Conservation (phyloP, 2,329 filamentous ascomycete genomes). For the Curvularia hawaiiensis region DNA sequence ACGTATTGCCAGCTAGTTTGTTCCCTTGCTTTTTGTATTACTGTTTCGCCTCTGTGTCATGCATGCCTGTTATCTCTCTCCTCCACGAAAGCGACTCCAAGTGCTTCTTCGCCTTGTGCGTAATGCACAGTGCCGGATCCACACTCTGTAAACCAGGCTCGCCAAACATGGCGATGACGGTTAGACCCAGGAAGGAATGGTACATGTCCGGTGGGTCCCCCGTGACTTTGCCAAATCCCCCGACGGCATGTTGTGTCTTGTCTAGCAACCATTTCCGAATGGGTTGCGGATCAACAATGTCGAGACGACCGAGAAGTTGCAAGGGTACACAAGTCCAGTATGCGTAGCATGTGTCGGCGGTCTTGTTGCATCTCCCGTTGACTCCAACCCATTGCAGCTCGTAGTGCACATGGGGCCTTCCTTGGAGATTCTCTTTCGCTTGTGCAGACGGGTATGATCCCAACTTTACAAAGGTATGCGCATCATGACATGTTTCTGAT, state of each 20-base stretch:
- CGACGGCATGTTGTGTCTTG: slow-evolving; percentile 82
- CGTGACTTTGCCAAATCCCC: slow-evolving; percentile 54
- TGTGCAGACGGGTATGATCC: slow-evolving; percentile 32
- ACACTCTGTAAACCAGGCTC: slow-evolving; percentile 72
- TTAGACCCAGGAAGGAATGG: slow-evolving; percentile 87
- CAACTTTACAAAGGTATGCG: slow-evolving; percentile 47
- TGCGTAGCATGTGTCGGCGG: slow-evolving; percentile 91
- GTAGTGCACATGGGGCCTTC: slow-evolving; percentile 68
- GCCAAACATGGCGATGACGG: slow-evolving; percentile 74
- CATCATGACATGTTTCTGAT: slow-evolving; percentile 48
- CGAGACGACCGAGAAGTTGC: slow-evolving; percentile 46
- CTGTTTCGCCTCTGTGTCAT: neutral
- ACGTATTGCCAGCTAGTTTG: slow-evolving; percentile 8
- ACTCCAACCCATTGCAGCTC: slow-evolving; percentile 70
- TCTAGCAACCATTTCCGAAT: slow-evolving; percentile 81
- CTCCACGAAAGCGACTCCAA: slow-evolving; percentile 47
- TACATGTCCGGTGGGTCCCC: slow-evolving; percentile 69
- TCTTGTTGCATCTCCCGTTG: slow-evolving; percentile 90
- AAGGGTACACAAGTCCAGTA: slow-evolving; percentile 83
- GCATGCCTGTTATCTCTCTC: slow-evolving; percentile 27
- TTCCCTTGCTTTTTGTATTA: slow-evolving; percentile 1
- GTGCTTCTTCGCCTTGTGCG: slow-evolving; percentile 56
- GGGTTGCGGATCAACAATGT: slow-evolving; percentile 63
- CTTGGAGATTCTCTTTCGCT: slow-evolving; percentile 32
- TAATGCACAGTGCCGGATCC: slow-evolving; percentile 79